Conservation (phyloP, 2,329 filamentous ascomycete genomes). For the Clonostachys rosea region DNA sequence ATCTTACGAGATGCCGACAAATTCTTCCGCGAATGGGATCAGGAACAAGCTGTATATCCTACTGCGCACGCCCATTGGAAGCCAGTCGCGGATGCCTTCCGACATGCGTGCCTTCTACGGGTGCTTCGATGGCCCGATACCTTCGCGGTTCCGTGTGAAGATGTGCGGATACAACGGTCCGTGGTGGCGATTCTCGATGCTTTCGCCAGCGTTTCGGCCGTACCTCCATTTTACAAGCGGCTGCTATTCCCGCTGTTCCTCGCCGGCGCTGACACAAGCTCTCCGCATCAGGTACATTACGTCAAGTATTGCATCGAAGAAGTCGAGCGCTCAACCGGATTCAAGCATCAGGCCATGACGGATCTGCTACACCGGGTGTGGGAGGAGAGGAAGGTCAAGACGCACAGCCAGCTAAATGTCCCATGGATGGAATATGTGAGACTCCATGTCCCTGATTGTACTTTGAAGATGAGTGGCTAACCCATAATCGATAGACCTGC, state of each 20-base stretch:
- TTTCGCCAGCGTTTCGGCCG: conserved; percentile 11
- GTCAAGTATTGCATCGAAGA: conserved; percentile 11
- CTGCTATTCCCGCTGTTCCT: conserved; percentile 19
- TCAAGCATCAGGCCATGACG: conserved; percentile 14
- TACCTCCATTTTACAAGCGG: conserved; percentile 15
- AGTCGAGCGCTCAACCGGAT: conserved; percentile 15
- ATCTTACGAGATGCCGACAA: conserved; percentile 10
- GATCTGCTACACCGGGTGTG: conserved; percentile 15
- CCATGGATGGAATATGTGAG: conserved; percentile 21
- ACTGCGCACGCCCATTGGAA: conserved; percentile 16
- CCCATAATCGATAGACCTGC: too few relatives aligned
- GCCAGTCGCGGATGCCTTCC: conserved; percentile 16
- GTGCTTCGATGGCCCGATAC: conserved; percentile 15
- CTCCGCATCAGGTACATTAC: conserved; percentile 16
- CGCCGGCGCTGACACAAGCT: conserved; percentile 13
- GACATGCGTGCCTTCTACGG: conserved; percentile 18
- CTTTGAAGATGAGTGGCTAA: too few relatives aligned
- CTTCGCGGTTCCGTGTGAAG: conserved; percentile 13
- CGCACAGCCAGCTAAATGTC: conserved; percentile 9
- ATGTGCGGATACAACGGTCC: conserved; percentile 10
- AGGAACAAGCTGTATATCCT: conserved; percentile 13
- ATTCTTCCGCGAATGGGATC: conserved; percentile 16
- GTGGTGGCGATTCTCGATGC: conserved; percentile 15
- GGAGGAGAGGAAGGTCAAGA: conserved; percentile 10
- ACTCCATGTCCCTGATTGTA: conserved; percentile 2